Percentiles rank a stretch among this genome's conserved stretches.
These are phyloP conservation scores for Citrus mangshanensis DNA, from an alignment of 345 rosid genomes.

Conservation along the genomic window DNA sequence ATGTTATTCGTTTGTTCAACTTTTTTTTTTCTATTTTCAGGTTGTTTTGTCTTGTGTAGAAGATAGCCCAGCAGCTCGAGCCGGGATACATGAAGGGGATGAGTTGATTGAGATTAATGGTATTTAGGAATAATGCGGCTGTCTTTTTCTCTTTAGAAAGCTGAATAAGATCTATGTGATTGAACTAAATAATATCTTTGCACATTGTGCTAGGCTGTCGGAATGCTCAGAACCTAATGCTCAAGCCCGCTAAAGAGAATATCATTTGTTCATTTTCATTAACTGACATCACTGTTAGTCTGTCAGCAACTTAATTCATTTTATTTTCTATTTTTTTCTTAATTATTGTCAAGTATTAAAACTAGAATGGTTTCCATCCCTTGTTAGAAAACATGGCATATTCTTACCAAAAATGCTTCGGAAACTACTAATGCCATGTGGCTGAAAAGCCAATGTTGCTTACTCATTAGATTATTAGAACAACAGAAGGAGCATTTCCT, in stretches of 20 bases:
- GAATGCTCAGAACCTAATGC: not conserved
- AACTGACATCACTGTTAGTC: not conserved
- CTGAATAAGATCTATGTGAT: not conserved
- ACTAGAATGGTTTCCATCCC: not conserved
- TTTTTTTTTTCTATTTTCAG: conserved; percentile 35
- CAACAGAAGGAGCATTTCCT: not conserved
- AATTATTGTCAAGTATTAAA: not conserved
- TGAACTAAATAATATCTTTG: not conserved
- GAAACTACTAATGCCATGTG: not conserved
- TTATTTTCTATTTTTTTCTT: not conserved
- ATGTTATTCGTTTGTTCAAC: not conserved
- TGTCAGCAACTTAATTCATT: not conserved
- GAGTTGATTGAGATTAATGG: conserved; percentile 89
- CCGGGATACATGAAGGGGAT: conserved; percentile 83
- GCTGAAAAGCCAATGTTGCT: not conserved
- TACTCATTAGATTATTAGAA: not conserved
- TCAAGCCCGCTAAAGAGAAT: not conserved
- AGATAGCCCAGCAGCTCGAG: conserved; percentile 89
- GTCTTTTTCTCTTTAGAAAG: not conserved
- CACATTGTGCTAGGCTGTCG: not conserved
- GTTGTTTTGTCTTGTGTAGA: conserved; percentile 79
- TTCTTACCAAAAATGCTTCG: not conserved
- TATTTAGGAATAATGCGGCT: conserved; percentile 20
- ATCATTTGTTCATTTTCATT: not conserved
- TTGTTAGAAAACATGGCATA: not conserved